Evolutionary conservation across 2,329 filamentous ascomycete genomes (phyloP).

Genomic region (Hymenotorrendiella dingleyae): DNA sequence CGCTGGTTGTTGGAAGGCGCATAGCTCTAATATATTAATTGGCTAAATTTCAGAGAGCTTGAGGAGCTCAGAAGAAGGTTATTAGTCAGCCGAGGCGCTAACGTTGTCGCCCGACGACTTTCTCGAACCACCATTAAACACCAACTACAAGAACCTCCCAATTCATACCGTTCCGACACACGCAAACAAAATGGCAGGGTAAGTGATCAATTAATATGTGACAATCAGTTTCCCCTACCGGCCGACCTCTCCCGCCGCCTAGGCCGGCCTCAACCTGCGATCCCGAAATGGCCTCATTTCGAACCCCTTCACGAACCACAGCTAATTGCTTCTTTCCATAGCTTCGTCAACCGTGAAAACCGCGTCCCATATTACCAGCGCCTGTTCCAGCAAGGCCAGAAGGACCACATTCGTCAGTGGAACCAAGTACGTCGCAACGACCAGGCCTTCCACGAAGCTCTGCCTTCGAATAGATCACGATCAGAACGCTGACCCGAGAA

Average conservation of each 20-base stretch:
- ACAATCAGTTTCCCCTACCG: too few species aligned
- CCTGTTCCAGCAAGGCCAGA: conserved; percentile 68
- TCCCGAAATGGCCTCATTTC: conserved; percentile 6
- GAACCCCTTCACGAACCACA: background rate
- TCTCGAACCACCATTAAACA: conserved; percentile 8
- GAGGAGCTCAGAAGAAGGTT: background rate
- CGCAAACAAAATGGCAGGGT: conserved; percentile 30
- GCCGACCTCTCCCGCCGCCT: too few species aligned
- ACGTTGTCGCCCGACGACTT: conserved; percentile 10
- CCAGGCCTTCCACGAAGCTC: background rate
- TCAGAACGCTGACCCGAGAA: background rate
- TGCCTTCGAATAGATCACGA: too few species aligned
- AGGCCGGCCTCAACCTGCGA: background rate
- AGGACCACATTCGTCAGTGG: conserved; percentile 65
- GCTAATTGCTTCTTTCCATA: conserved; percentile 23
- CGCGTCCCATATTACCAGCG: conserved; percentile 69
- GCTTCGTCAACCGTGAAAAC: conserved; percentile 66
- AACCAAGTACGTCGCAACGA: conserved; percentile 57
- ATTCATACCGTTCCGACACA: conserved; percentile 8
- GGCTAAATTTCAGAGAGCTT: background rate
- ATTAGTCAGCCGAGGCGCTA: conserved; percentile 17
- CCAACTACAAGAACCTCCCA: conserved; percentile 7
- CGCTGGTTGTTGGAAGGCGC: background rate
- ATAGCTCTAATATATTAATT: background rate
- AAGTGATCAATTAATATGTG: too few species aligned